phyloP scores from a whole-genome alignment of 768 basidiomycete species.

The Aureoboletus auriporus region DNA sequence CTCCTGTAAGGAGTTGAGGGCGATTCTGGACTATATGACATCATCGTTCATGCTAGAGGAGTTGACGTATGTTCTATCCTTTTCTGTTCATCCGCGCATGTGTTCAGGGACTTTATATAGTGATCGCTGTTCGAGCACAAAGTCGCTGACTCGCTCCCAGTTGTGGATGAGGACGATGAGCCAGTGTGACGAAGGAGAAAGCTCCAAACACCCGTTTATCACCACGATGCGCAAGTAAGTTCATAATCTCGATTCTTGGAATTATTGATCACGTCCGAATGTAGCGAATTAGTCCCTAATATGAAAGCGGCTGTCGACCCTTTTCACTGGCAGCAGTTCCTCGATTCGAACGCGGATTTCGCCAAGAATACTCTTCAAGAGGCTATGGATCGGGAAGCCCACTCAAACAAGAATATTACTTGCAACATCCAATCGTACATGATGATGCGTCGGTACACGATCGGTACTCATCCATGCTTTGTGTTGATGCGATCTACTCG shows the following conservation, averaged over 20 bases:
- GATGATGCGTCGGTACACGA: conserved; percentile 26
- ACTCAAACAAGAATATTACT: conserved; percentile 6
- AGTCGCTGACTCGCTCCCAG: conserved; percentile 12
- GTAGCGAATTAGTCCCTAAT: conserved; percentile 21
- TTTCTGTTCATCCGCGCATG: not conserved
- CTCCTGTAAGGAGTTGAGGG: conserved; percentile 17
- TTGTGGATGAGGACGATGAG: conserved; percentile 23
- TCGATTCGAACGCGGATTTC: conserved; percentile 17
- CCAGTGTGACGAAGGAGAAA: conserved; percentile 14
- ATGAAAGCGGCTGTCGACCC: conserved; percentile 22
- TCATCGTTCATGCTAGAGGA: conserved; percentile 30
- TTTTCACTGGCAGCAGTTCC: conserved; percentile 27
- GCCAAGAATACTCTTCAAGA: conserved; percentile 22
- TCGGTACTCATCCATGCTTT: conserved; percentile 27
- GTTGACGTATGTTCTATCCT: conserved; percentile 18
- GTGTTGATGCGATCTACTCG: conserved; percentile 28
- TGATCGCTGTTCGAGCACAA: conserved; percentile 23
- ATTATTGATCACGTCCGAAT: not conserved
- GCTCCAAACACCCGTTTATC: conserved; percentile 21
- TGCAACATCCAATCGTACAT: conserved; percentile 24
- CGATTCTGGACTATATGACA: conserved; percentile 27
- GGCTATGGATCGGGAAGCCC: conserved; percentile 24
- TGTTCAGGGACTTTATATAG: conserved; percentile 8
- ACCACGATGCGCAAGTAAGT: conserved; percentile 24
- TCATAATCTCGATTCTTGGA: too few species aligned